Conservation (phyloP, 768 basidiomycete species). For the Clitopilus hobsonii region DNA sequence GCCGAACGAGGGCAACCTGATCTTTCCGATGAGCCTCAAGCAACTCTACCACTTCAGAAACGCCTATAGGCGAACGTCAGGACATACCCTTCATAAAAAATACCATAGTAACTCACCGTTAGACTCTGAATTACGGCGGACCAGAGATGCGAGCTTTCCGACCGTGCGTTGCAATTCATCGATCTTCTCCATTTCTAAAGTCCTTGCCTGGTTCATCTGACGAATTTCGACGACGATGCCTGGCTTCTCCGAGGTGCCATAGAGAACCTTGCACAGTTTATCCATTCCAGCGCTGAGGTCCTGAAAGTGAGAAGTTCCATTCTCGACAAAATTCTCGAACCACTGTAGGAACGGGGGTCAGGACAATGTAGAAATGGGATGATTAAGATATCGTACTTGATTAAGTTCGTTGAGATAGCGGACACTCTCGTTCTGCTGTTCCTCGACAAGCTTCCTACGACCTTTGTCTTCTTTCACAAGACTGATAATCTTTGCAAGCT, state of each 20-base stretch:
- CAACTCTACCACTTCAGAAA: conserved; percentile 40
- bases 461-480: conserved; percentile 44
- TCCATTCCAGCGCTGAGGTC: conserved; percentile 56
- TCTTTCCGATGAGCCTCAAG: conserved; percentile 69
- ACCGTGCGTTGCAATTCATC: conserved; percentile 35
- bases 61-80: conserved; percentile 1
- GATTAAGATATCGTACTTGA: conserved; percentile 34
- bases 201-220: conserved; percentile 26
- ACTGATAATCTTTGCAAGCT: conserved; percentile 37
- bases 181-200: conserved; percentile 29
- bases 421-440: conserved; percentile 70
- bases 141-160: conserved; percentile 27
- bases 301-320: conserved; percentile 70
- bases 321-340: conserved; percentile 80
- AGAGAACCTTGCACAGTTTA: conserved; percentile 52
- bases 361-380: neutral
- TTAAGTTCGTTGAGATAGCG: conserved; percentile 79
- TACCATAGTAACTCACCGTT: conserved; percentile 10
- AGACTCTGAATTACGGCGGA: conserved; percentile 17
- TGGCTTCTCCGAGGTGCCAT: conserved; percentile 19
- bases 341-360: conserved; percentile 42
- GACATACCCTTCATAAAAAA: neutral
- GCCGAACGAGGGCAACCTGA: conserved; percentile 65
- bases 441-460: conserved; percentile 44
- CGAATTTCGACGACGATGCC: conserved; percentile 32